Percentiles rank a stretch among this genome's conserved stretches.
These are phyloP conservation scores for Cyclanthera cordifolia DNA, from an alignment of 306 rosid genomes.

Conservation along the genomic window DNA sequence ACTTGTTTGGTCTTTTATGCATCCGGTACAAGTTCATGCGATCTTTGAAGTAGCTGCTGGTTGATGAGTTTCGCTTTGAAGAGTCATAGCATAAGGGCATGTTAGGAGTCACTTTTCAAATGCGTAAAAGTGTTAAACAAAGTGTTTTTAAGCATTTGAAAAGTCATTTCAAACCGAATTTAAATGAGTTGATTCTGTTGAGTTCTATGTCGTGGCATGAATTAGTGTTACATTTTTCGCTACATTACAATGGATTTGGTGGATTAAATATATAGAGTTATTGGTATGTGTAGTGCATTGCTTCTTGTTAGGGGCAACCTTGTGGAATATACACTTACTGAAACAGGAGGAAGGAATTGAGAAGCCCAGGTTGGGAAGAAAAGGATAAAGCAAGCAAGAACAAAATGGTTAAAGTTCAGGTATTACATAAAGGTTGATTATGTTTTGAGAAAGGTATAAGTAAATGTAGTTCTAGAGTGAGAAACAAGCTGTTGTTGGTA, in stretches of 20 bases:
- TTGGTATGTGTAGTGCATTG: background rate
- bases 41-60: background rate
- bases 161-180: too few relatives aligned
- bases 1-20: background rate
- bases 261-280: background rate
- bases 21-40: background rate
- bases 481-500: slow-evolving; percentile 35
- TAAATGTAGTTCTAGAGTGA: slow-evolving; percentile 21
- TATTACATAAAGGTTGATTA: slow-evolving; percentile 32
- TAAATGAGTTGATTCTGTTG: background rate
- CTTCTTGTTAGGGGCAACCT: slow-evolving; percentile 5
- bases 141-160: too few relatives aligned
- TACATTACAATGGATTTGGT: background rate
- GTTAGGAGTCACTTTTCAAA: too few relatives aligned
- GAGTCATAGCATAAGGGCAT: background rate
- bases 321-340: background rate
- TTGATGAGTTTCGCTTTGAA: background rate
- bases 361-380: slow-evolving; percentile 30
- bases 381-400: slow-evolving; percentile 39
- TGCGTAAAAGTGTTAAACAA: too few relatives aligned
- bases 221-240: background rate
- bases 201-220: background rate
- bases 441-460: slow-evolving; percentile 45
- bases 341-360: slow-evolving; percentile 7
- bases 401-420: slow-evolving; percentile 34